Percentiles rank a stretch among this genome's conserved stretches.
phyloP scores from a whole-genome alignment of 2,329 filamentous ascomycete genomes.

The Aspergillus caelatus region DNA sequence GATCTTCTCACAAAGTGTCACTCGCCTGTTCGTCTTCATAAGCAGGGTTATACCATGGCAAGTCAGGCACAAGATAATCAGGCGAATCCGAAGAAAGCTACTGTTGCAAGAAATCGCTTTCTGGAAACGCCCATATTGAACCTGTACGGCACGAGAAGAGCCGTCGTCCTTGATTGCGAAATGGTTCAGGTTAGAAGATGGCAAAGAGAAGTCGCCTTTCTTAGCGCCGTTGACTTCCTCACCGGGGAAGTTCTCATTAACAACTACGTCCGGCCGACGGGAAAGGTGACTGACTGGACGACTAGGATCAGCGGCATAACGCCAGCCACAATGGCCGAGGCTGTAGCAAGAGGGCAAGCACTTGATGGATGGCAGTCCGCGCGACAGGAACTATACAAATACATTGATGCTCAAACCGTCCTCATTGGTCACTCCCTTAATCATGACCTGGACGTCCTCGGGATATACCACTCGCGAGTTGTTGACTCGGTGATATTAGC shows the following conservation, averaged over 20 bases:
- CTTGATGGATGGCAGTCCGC: constrained; percentile 49
- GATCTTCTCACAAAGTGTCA: constrained; percentile 5
- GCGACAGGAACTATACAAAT: constrained; percentile 45
- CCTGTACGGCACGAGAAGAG: constrained; percentile 18
- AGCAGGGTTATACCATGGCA: neutral
- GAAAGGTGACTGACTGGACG: constrained; percentile 41
- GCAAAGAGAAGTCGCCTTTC: constrained; percentile 35
- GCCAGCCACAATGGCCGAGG: constrained; percentile 31
- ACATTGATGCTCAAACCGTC: constrained; percentile 49
- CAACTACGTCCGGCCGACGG: constrained; percentile 43
- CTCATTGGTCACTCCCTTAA: constrained; percentile 53
- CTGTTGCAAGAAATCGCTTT: neutral
- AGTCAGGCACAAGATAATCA: neutral
- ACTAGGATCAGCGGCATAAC: constrained; percentile 46
- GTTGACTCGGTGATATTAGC: constrained; percentile 52
- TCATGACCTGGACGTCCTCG: constrained; percentile 49
- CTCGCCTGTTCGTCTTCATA: constrained; percentile 4
- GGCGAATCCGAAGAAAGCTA: neutral
- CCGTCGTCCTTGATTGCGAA: constrained; percentile 53
- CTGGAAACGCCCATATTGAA: neutral
- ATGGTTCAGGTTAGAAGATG: constrained; percentile 46
- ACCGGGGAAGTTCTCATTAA: constrained; percentile 52
- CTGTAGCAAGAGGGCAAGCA: constrained; percentile 31
- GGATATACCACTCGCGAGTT: constrained; percentile 46
- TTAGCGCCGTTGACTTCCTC: constrained; percentile 50